phyloP scores from a whole-genome alignment of 768 basidiomycete genomes.

The Mrakia gelida region DNA sequence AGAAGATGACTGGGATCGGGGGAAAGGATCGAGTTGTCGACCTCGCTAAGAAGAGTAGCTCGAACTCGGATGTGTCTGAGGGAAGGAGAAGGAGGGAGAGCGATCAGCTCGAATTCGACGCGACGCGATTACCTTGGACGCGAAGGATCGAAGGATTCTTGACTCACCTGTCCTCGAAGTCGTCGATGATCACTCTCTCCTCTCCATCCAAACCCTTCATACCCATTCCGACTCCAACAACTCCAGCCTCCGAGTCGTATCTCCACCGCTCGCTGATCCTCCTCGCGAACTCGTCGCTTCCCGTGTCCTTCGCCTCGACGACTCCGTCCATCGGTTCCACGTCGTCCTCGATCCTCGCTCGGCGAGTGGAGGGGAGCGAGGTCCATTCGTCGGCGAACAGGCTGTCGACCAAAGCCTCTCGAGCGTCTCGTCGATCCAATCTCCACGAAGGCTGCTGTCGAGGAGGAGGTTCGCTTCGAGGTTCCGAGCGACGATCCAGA shows the following conservation, averaged over 20 bases:
- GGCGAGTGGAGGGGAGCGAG: background rate
- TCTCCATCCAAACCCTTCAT: constrained; percentile 42
- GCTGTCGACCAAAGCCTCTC: constrained; percentile 8
- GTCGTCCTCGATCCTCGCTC: constrained; percentile 31
- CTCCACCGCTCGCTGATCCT: constrained; percentile 45
- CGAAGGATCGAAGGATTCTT: background rate
- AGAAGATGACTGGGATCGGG: constrained; percentile 25
- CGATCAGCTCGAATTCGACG: background rate
- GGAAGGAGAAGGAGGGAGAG: too few species aligned
- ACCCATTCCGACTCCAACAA: constrained; percentile 41
- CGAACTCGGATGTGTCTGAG: constrained; percentile 25
- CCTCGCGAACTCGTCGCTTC: constrained; percentile 31
- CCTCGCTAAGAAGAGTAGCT: constrained; percentile 13
- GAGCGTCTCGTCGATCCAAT: background rate
- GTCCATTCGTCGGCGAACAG: constrained; percentile 30
- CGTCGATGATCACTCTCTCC: constrained; percentile 46
- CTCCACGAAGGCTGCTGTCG: constrained; percentile 3
- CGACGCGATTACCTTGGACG: background rate
- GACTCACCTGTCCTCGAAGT: constrained; percentile 41
- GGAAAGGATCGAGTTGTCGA: constrained; percentile 18
- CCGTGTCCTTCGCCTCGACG: constrained; percentile 30
- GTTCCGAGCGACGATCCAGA: constrained; percentile 60
- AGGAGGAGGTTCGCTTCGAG: constrained; percentile 16
- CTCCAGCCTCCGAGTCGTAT: constrained; percentile 43
- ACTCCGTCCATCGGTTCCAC: constrained; percentile 35